Conservation (phyloP, 1,284 basidiomycete genomes). For the Marasmius oreades region DNA sequence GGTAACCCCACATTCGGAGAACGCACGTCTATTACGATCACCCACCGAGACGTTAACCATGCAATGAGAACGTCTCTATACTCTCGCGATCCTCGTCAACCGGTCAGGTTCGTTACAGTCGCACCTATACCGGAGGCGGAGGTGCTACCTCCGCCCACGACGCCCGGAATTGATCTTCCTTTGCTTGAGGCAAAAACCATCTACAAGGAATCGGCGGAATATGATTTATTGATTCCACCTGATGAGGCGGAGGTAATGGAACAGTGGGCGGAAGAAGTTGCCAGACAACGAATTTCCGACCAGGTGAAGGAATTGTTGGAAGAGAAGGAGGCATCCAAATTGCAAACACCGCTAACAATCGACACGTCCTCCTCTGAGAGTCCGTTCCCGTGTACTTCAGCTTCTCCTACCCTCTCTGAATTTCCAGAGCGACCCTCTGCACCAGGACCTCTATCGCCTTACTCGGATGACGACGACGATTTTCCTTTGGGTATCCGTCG, state of each 20-base stretch:
- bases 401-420: background rate
- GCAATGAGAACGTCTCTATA: background rate
- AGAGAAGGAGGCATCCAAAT: background rate
- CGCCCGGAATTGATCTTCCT: background rate
- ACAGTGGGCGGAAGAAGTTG: background rate
- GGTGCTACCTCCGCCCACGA: conserved; percentile 1
- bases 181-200: background rate
- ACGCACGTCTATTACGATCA: conserved; percentile 10
- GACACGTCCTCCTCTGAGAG: background rate
- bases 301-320: background rate
- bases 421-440: background rate
- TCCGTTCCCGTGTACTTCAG: background rate
- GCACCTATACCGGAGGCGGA: conserved; percentile 13
- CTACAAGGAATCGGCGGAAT: background rate
- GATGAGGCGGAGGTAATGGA: background rate
- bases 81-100: background rate
- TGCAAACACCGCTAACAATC: background rate
- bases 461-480: background rate
- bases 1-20: conserved; percentile 6
- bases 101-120: conserved; percentile 11
- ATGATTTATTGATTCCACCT: background rate
- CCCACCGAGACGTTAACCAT: conserved; percentile 12
- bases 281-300: background rate
- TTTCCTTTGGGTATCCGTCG: background rate
- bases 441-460: background rate